Conservation (phyloP, 768 basidiomycete species). For the Pulveroboletus sp. region DNA sequence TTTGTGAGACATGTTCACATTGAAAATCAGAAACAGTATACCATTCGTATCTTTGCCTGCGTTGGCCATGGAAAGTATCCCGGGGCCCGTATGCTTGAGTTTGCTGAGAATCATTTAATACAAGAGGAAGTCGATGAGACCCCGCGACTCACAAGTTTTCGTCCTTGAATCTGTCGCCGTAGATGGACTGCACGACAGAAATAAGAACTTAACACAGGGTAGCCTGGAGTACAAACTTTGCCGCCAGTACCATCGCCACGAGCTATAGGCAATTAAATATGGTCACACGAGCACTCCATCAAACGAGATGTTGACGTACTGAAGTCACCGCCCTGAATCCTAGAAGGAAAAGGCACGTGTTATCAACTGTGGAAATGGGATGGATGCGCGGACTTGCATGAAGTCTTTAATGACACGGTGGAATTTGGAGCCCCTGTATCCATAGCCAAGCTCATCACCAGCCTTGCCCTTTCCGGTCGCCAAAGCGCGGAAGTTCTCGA, state of each 20-base stretch:
- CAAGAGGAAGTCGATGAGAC: neutral
- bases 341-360: conserved; percentile 26
- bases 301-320: conserved; percentile 49
- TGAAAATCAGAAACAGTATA: conserved; percentile 25
- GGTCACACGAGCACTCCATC: conserved; percentile 16
- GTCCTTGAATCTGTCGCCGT: conserved; percentile 86
- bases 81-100: conserved; percentile 88
- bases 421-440: conserved; percentile 95
- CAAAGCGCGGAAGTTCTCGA: conserved; percentile 95
- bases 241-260: conserved; percentile 88
- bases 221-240: conserved; percentile 51
- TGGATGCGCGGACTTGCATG: conserved; percentile 51
- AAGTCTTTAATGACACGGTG: conserved; percentile 95
- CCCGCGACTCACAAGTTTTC: conserved; percentile 81
- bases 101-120: conserved; percentile 53
- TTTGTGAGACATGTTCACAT: neutral
- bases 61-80: conserved; percentile 93
- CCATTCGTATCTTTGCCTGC: conserved; percentile 92
- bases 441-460: conserved; percentile 66
- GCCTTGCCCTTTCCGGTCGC: conserved; percentile 77
- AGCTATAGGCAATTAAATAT: conserved; percentile 43
- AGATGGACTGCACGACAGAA: conserved; percentile 63
- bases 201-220: conserved; percentile 1
- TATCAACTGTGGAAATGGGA: neutral
- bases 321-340: conserved; percentile 99